phyloP scores from a whole-genome alignment of 495 filamentous ascomycete species.

The Oleoguttula mirabilis region DNA sequence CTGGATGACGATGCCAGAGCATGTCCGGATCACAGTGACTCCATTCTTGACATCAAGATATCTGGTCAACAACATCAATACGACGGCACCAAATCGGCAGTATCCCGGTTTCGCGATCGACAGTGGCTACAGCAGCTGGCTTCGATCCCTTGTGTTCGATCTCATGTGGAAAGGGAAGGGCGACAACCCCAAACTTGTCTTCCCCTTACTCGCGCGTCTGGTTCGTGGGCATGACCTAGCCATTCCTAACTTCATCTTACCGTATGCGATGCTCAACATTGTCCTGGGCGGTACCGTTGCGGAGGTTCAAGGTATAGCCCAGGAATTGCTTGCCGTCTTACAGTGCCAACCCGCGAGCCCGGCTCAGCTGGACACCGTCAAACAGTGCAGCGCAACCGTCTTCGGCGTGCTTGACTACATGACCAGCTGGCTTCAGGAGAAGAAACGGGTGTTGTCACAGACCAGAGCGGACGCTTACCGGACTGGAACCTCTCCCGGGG shows the following conservation, averaged over 20 bases:
- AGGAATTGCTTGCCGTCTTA: slow-evolving; percentile 61
- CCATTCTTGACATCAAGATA: slow-evolving; percentile 82
- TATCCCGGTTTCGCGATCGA: slow-evolving; percentile 67
- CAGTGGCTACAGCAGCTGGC: slow-evolving; percentile 65
- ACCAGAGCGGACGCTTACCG: slow-evolving; percentile 22
- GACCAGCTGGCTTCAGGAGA: slow-evolving; percentile 75
- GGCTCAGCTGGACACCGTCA: slow-evolving; percentile 52
- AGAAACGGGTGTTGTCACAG: slow-evolving; percentile 44
- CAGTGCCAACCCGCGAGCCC: slow-evolving; percentile 38
- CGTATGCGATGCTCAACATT: slow-evolving; percentile 69
- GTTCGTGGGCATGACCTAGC: slow-evolving; percentile 72
- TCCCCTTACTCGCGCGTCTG: slow-evolving; percentile 64
- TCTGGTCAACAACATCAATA: slow-evolving; percentile 42
- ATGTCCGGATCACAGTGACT: slow-evolving; percentile 61
- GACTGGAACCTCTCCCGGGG: slow-evolving; percentile 23
- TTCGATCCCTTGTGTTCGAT: slow-evolving; percentile 67
- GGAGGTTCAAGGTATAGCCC: slow-evolving; percentile 52
- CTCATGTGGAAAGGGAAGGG: slow-evolving; percentile 61
- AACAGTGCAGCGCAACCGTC: slow-evolving; percentile 77
- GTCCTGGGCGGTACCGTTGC: slow-evolving; percentile 55
- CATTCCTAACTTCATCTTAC: slow-evolving; percentile 74
- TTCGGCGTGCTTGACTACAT: slow-evolving; percentile 87
- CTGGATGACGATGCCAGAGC: slow-evolving; percentile 66
- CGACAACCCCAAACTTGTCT: slow-evolving; percentile 58
- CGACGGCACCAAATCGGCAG: slow-evolving; percentile 36